phyloP scores from a whole-genome alignment of 2,329 filamentous ascomycete species.

The Diaporthe vexans region DNA sequence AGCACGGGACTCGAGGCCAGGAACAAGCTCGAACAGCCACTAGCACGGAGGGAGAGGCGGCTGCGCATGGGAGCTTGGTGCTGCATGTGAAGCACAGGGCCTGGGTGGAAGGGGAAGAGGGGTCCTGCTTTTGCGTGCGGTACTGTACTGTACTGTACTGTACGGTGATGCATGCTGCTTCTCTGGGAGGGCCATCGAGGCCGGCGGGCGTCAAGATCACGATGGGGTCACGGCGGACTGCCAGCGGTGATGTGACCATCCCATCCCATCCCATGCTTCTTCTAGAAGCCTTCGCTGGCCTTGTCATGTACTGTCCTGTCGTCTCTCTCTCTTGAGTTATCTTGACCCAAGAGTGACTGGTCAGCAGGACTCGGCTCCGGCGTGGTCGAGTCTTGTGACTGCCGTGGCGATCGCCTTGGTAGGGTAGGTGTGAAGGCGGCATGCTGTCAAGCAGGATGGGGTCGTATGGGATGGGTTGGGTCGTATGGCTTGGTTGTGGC shows the following conservation, averaged over 20 bases:
- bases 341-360: slow-evolving; percentile 12
- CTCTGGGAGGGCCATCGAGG: background rate
- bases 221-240: slow-evolving; percentile 5
- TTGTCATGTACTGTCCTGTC: background rate
- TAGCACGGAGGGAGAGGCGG: slow-evolving; percentile 17
- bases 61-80: slow-evolving; percentile 32
- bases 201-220: background rate
- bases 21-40: slow-evolving; percentile 28
- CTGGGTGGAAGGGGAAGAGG: background rate
- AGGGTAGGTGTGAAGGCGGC: slow-evolving; percentile 23
- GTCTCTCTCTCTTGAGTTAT: background rate
- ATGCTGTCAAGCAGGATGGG: slow-evolving; percentile 11
- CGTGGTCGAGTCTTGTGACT: slow-evolving; percentile 26
- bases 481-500: slow-evolving; percentile 10
- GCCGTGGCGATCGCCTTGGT: slow-evolving; percentile 12
- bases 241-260: slow-evolving; percentile 2
- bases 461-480: background rate
- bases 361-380: slow-evolving; percentile 18
- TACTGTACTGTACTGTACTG: background rate
- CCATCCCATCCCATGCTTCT: background rate
- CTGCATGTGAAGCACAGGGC: slow-evolving; percentile 27
- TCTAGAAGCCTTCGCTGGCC: slow-evolving; percentile 23
- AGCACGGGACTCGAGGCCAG: background rate
- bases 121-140: background rate
- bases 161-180: background rate